Percentiles rank a stretch among this genome's conserved stretches.
These are phyloP conservation scores for Peltaster fructicola DNA, from an alignment of 2,329 filamentous ascomycete species.

Conservation along the genomic window DNA sequence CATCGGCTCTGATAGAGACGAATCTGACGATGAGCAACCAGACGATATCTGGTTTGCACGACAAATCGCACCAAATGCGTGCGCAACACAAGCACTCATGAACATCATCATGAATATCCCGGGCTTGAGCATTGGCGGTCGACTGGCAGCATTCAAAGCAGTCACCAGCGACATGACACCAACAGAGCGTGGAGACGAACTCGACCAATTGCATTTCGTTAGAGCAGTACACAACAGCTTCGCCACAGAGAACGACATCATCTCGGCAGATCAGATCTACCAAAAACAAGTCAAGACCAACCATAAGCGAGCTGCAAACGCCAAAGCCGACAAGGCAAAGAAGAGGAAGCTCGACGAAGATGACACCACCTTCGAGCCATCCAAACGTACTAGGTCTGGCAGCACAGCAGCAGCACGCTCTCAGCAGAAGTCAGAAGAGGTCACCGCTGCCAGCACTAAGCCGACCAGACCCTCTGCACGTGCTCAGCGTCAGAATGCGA, in stretches of 20 bases:
- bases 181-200: slow-evolving; percentile 54
- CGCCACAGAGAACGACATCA: slow-evolving; percentile 59
- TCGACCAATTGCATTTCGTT: slow-evolving; percentile 60
- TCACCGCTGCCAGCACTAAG: too few relatives aligned
- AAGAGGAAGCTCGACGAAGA: slow-evolving; percentile 1
- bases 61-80: slow-evolving; percentile 72
- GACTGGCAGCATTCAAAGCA: slow-evolving; percentile 54
- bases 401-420: too few relatives aligned
- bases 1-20: slow-evolving; percentile 35
- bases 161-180: slow-evolving; percentile 53
- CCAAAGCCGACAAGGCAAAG: slow-evolving; percentile 14
- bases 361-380: too few relatives aligned
- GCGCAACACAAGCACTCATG: slow-evolving; percentile 78
- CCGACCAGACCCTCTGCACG: slow-evolving; percentile 3
- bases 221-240: slow-evolving; percentile 79
- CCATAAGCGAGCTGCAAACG: slow-evolving; percentile 16
- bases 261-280: slow-evolving; percentile 49
- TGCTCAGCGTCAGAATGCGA: slow-evolving; percentile 2
- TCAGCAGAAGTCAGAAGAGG: slow-evolving; percentile 3
- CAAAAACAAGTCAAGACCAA: slow-evolving; percentile 33
- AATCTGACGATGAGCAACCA: slow-evolving; percentile 35
- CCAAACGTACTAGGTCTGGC: too few relatives aligned
- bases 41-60: slow-evolving; percentile 82
- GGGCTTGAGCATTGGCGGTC: slow-evolving; percentile 47
- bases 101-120: slow-evolving; percentile 83